Percentiles rank a stretch among this genome's conserved stretches.
Conservation (phyloP, 169 alveolate genomes). For the Cryptosporidium sp. region DNA sequence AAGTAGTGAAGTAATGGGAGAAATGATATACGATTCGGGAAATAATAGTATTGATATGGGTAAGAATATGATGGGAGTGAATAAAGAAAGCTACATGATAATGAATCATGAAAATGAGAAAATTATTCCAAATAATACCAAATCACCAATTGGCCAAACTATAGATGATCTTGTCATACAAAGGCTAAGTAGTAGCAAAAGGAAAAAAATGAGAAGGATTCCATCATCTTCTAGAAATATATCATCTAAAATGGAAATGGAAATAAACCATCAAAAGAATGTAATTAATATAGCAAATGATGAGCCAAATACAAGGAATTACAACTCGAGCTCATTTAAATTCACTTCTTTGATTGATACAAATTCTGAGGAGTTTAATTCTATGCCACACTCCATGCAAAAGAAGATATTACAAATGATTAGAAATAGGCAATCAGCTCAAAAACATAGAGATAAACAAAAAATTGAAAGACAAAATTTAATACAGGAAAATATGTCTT, state of each 20-base stretch:
- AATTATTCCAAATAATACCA: neutral
- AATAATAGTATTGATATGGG: slow-evolving; percentile 7
- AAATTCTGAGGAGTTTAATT: slow-evolving; percentile 52
- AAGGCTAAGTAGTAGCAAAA: slow-evolving; percentile 19
- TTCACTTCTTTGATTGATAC: slow-evolving; percentile 48
- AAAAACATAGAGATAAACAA: slow-evolving; percentile 70
- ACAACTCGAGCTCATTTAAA: slow-evolving; percentile 4
- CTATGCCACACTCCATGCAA: slow-evolving; percentile 67
- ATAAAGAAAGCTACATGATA: neutral
- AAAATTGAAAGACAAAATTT: slow-evolving; percentile 66
- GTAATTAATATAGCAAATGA: neutral
- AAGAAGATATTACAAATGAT: slow-evolving; percentile 69
- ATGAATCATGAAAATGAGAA: neutral
- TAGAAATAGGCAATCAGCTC: slow-evolving; percentile 75
- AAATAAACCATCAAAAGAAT: slow-evolving; percentile 4
- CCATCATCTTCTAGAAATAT: slow-evolving; percentile 6
- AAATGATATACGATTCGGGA: slow-evolving; percentile 11
- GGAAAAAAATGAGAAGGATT: slow-evolving; percentile 24
- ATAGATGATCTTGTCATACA: slow-evolving; percentile 52
- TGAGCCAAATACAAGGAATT: neutral
- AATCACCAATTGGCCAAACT: slow-evolving; percentile 1
- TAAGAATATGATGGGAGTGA: neutral
- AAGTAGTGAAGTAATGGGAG: slow-evolving; percentile 23
- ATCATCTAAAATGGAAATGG: slow-evolving; percentile 28
- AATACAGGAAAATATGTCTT: slow-evolving; percentile 47